phyloP scores from a whole-genome alignment of 768 basidiomycete species.

The Tylopilus subfusipes region DNA sequence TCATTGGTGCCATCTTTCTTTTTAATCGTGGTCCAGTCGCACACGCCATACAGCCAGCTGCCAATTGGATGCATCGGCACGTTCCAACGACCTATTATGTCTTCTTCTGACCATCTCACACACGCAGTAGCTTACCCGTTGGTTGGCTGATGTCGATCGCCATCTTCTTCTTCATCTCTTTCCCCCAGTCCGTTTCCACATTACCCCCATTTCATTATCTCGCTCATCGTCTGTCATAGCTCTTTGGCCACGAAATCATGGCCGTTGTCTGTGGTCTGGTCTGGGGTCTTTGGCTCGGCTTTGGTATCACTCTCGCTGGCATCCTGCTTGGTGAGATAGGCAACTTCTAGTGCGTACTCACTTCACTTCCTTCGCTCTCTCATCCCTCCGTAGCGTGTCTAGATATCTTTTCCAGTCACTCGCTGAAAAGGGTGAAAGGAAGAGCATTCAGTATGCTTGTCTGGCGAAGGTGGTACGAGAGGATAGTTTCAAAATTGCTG shows the following conservation, averaged over 20 bases:
- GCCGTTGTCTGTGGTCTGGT: constrained; percentile 86
- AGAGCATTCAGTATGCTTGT: constrained; percentile 56
- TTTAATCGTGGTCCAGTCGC: constrained; percentile 63
- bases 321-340: constrained; percentile 85
- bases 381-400: constrained; percentile 57
- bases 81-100: neutral
- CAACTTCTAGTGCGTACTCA: constrained; percentile 69
- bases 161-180: constrained; percentile 79
- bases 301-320: constrained; percentile 80
- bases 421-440: constrained; percentile 69
- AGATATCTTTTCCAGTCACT: constrained; percentile 72
- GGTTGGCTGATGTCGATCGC: constrained; percentile 81
- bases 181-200: constrained; percentile 56
- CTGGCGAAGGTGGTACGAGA: constrained; percentile 70
- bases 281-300: constrained; percentile 86
- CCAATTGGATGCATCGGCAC: constrained; percentile 43
- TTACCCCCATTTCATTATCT: neutral
- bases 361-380: constrained; percentile 3
- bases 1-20: constrained; percentile 50
- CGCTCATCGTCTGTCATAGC: constrained; percentile 35
- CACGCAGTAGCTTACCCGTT: constrained; percentile 39
- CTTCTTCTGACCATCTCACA: neutral
- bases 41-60: constrained; percentile 42
- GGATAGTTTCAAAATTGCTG: constrained; percentile 82
- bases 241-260: constrained; percentile 92